Base-by-base conservation (phyloP, 2,329 filamentous ascomycete species). In the Cytospora paraplurivora region DNA sequence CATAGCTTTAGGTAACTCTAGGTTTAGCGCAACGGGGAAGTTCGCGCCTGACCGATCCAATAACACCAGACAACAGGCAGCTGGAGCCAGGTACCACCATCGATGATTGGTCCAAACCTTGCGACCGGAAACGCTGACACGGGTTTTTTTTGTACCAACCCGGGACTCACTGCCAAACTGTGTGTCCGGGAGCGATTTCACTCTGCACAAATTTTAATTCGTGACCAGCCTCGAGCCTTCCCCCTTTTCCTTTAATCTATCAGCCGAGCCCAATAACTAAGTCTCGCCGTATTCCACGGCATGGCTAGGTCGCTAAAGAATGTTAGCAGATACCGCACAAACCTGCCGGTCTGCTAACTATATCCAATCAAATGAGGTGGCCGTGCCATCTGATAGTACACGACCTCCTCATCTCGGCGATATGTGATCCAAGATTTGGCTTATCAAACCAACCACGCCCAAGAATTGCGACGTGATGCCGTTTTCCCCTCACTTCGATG, bases 401-500 rank as follows among this genome's bases (percentile, higher is more conserved):
- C 32, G 7, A 17, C 27, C 17, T 27, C 57, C 53, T 57, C 17
- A 15, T 51, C 47, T 38, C 34, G 44, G 58, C 55, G 52, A 35
- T 54, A 53, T 35, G 37, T 41, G 35, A 21, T n/a, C 51, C 59
- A 61, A 61, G 52, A 61, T 61, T 61, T 61, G 59, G 41, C 59
- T 55, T 61, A 61, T 61, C 51, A 61, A 61, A 61, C 59, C 59
- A 53, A 61, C 59, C 59, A 55, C 41, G 10, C 19, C 38, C 51
- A 50, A 38, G 59, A 61, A 61, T 61, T 61, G 17, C 21, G 44
- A 47, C 44, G 44, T 47, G 44, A 47, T 47, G 11, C 44, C 11
- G n/a, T 12, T 27, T 27, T 27, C 44, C 44, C 44, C n/a, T 21
- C n/a, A 10, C 19, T 10, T 47, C n/a, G 44, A 27, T 27, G 27